Base-by-base conservation (phyloP, 139 green algal genomes). In the Raphidocelis subcapitata region DNA sequence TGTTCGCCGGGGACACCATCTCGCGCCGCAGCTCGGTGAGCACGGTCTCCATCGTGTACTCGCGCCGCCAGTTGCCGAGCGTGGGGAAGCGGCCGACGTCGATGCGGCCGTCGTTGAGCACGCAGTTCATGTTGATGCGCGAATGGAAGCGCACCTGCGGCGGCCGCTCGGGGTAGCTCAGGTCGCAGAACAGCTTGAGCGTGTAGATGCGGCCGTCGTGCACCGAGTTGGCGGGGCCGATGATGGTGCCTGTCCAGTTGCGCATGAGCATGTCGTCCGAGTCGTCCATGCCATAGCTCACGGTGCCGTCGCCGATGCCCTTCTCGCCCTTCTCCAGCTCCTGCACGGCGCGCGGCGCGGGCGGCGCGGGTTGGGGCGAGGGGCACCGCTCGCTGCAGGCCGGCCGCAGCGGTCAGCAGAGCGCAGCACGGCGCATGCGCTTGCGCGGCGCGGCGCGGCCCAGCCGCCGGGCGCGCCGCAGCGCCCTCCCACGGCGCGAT, bases 221-320 rank as follows among this genome's bases (percentile, higher is more conserved):
- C 5, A 91, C 85, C 10, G 83, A 87, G 77, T 92, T 94, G 62
- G 81, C 82, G 1, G 96, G 95, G 0, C 96, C 96, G 68, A 99
- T 96, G 68, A 99, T 98, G 12, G 96, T 98, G 24, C 96, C 95
- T 10, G 87, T 97, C 96, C 96, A 99, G 82, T 89, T 87, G 28
- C 84, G 81, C 94, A 99, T 98, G 8, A 93, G 70, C 62, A 96
- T 82, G 65, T 95, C 86, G 59, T 98, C 94, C 32, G 71, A 57
- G 67, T 97, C 92, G 35, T 96, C 92, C 91, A 99, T 93, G 32
- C 95, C 95, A 86, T 99, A 99, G 41, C 79, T 92, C 15, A 99
- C 96, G 0, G 90, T 95, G 33, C 96, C 95, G 82, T 99, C 95
- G 8, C 94, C 95, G 63, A 97, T 91, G 47, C 95, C 95, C 70